Conservation (phyloP, 495 filamentous ascomycete genomes). For the Melanomma pulvis-pyrius region DNA sequence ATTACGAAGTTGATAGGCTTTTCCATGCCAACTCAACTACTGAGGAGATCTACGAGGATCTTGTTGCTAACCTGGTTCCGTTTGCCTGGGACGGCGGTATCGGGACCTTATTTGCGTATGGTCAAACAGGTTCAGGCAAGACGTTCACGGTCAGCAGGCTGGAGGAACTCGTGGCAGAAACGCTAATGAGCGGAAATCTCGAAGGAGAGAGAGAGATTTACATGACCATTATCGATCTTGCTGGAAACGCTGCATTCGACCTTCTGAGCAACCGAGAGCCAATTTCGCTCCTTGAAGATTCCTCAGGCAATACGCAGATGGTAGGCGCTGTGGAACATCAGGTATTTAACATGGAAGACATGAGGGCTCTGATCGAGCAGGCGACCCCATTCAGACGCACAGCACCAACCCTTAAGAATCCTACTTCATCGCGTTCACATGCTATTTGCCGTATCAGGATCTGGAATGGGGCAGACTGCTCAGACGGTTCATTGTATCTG, state of each 20-base stretch:
- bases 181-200: conserved; percentile 39
- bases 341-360: too few relatives aligned
- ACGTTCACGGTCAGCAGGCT: conserved; percentile 47
- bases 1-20: too few relatives aligned
- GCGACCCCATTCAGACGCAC: too few relatives aligned
- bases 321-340: too few relatives aligned
- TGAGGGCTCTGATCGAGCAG: too few relatives aligned
- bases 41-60: too few relatives aligned
- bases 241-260: conserved; percentile 44
- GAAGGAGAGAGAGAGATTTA: conserved; percentile 39
- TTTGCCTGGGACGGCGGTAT: conserved; percentile 43
- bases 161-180: conserved; percentile 38
- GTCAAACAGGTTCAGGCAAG: conserved; percentile 55
- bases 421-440: too few relatives aligned
- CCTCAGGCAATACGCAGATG: conserved; percentile 44
- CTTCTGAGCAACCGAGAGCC: conserved; percentile 37
- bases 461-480: too few relatives aligned
- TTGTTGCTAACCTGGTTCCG: conserved; percentile 39
- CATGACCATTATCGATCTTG: conserved; percentile 43
- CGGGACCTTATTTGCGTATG: conserved; percentile 51
- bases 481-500: too few relatives aligned
- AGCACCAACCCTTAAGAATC: too few relatives aligned
- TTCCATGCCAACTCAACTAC: too few relatives aligned
- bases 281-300: conserved; percentile 42
- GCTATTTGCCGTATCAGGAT: too few relatives aligned